These are phyloP conservation scores for Conoideocrella luteorostrata DNA, from an alignment of 2,329 filamentous ascomycete genomes.

Conservation along the genomic window DNA sequence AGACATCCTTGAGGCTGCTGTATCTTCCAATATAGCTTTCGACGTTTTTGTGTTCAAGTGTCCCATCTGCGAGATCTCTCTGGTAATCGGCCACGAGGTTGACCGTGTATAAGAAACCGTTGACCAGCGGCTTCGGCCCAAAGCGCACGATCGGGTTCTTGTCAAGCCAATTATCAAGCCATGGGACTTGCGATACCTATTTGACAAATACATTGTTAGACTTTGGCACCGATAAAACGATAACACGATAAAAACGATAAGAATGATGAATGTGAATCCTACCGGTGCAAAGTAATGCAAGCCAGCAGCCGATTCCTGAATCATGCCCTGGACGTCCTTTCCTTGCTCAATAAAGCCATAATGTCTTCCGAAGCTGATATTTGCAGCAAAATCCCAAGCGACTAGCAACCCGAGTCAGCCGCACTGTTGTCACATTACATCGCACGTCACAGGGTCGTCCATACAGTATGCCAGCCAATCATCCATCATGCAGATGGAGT, in stretches of 20 bases:
- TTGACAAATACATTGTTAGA: too few relatives aligned
- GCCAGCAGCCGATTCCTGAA: slow-evolving; percentile 20
- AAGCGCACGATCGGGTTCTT: slow-evolving; percentile 22
- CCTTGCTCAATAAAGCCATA: slow-evolving; percentile 35
- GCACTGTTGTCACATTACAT: background rate
- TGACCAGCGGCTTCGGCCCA: slow-evolving; percentile 16
- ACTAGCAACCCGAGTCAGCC: slow-evolving; percentile 10
- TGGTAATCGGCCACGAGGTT: slow-evolving; percentile 16
- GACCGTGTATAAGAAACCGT: slow-evolving; percentile 14
- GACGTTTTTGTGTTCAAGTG: slow-evolving; percentile 12
- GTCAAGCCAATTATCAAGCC: slow-evolving; percentile 20
- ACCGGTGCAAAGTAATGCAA: slow-evolving; percentile 26
- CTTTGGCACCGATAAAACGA: too few relatives aligned
- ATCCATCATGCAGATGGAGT: slow-evolving; percentile 13
- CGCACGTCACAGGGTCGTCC: slow-evolving; percentile 2
- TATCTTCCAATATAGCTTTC: slow-evolving; percentile 19
- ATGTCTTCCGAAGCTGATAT: slow-evolving; percentile 31
- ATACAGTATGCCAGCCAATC: slow-evolving; percentile 15
- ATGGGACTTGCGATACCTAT: slow-evolving; percentile 17
- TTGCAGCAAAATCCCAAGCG: slow-evolving; percentile 36
- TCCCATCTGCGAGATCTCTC: slow-evolving; percentile 8
- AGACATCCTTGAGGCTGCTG: slow-evolving; percentile 15
- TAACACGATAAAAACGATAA: background rate
- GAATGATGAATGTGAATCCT: background rate
- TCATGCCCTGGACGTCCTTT: slow-evolving; percentile 30